Evolutionary conservation across 352 stramenopile genomes (phyloP).

Genomic region (Phytophthora parvispora): DNA sequence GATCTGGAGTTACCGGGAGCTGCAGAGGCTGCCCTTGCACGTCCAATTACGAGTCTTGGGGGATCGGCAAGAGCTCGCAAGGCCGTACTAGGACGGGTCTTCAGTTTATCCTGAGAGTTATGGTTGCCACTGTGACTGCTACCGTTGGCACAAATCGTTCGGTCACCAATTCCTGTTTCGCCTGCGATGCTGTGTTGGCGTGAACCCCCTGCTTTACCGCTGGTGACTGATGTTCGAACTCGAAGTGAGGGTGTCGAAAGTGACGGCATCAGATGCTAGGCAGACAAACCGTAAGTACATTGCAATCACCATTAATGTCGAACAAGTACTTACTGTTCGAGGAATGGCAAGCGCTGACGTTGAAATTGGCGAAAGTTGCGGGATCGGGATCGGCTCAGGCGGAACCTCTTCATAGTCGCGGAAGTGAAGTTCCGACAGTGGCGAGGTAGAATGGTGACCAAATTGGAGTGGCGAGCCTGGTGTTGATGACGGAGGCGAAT

Average conservation of each 20-base stretch:
- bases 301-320: too few relatives aligned
- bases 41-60: slow-evolving; percentile 1
- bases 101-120: neutral
- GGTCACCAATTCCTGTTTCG: neutral
- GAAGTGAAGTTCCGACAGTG: slow-evolving; percentile 26
- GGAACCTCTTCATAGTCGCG: slow-evolving; percentile 53
- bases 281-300: neutral
- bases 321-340: slow-evolving; percentile 38
- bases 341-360: slow-evolving; percentile 45
- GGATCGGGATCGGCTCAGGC: slow-evolving; percentile 43
- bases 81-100: slow-evolving; percentile 24
- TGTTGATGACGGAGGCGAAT: slow-evolving; percentile 14
- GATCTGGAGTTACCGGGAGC: slow-evolving; percentile 9
- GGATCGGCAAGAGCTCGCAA: slow-evolving; percentile 9
- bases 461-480: slow-evolving; percentile 23
- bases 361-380: slow-evolving; percentile 47
- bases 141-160: slow-evolving; percentile 8
- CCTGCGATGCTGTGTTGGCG: neutral
- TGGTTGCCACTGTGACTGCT: slow-evolving; percentile 2
- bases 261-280: slow-evolving; percentile 48
- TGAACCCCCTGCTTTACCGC: slow-evolving; percentile 7
- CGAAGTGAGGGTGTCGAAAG: slow-evolving; percentile 51
- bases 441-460: slow-evolving; percentile 13
- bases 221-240: slow-evolving; percentile 34
- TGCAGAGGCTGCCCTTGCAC: slow-evolving; percentile 20